phyloP scores from a whole-genome alignment of 2,329 filamentous ascomycete species.

The Calonectria pauciramosa region DNA sequence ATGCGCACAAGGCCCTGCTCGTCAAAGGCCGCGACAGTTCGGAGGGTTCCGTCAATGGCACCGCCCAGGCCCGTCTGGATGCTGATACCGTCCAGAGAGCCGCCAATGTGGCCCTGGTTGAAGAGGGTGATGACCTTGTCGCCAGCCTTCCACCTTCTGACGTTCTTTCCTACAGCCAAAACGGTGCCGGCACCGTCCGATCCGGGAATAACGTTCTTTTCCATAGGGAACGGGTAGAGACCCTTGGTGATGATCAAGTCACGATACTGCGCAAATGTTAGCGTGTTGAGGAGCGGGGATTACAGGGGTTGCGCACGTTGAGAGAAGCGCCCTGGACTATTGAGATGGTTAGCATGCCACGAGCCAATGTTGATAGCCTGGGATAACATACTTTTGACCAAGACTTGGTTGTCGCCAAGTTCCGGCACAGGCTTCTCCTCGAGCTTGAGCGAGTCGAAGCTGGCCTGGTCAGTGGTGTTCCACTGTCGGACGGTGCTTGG shows the following conservation, averaged over 20 bases:
- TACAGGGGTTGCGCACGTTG: slow-evolving; percentile 53
- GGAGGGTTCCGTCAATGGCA: slow-evolving; percentile 75
- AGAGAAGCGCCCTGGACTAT: slow-evolving; percentile 64
- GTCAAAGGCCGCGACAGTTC: slow-evolving; percentile 76
- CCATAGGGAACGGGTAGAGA: slow-evolving; percentile 59
- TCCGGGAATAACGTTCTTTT: slow-evolving; percentile 61
- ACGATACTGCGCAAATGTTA: slow-evolving; percentile 56
- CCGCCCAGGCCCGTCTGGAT: slow-evolving; percentile 75
- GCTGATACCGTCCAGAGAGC: slow-evolving; percentile 52
- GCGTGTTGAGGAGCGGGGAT: neutral
- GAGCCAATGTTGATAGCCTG: neutral
- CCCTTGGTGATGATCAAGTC: slow-evolving; percentile 66
- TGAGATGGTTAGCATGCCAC: slow-evolving; percentile 17
- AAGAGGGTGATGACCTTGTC: slow-evolving; percentile 74
- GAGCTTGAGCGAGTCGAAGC: slow-evolving; percentile 72
- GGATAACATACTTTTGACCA: slow-evolving; percentile 68
- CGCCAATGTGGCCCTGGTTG: slow-evolving; percentile 66
- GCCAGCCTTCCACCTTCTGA: slow-evolving; percentile 63
- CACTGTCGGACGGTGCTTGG: slow-evolving; percentile 67
- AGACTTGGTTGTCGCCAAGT: slow-evolving; percentile 77
- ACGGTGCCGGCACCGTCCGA: slow-evolving; percentile 69
- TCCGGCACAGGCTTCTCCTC: slow-evolving; percentile 69
- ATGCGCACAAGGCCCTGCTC: slow-evolving; percentile 76
- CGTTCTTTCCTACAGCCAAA: slow-evolving; percentile 63
- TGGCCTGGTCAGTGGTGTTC: slow-evolving; percentile 58